A percentile compares a stretch with the other conserved stretches of the same genome.
These are phyloP conservation scores for Tubosaeta brunneosetosa DNA, from an alignment of 768 basidiomycete genomes.

Conservation along the genomic window DNA sequence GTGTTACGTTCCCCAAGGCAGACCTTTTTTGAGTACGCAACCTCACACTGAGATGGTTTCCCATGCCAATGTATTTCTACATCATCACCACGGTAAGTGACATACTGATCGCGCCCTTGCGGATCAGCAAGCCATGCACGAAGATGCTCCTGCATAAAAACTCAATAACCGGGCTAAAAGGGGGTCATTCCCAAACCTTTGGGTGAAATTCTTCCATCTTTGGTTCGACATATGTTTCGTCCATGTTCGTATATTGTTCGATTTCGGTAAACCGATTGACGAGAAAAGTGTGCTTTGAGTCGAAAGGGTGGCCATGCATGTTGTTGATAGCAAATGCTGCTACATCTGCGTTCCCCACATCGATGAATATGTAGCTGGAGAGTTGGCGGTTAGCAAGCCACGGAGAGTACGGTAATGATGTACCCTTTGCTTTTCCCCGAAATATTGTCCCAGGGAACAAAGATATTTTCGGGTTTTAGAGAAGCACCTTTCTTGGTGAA, in stretches of 20 bases:
- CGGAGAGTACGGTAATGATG: constrained; percentile 18
- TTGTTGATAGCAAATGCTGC: constrained; percentile 61
- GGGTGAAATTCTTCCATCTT: constrained; percentile 67
- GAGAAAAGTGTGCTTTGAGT: constrained; percentile 78
- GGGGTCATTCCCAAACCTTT: constrained; percentile 45
- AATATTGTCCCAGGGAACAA: constrained; percentile 82
- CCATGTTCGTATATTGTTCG: constrained; percentile 71
- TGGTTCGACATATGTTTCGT: constrained; percentile 77
- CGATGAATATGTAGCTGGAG: constrained; percentile 75
- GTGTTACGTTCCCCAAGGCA: constrained; percentile 22
- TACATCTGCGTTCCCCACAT: constrained; percentile 66
- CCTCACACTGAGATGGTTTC: constrained; percentile 79
- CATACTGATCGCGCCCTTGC: constrained; percentile 92
- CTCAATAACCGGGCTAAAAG: constrained; percentile 4
- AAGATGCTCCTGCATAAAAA: constrained; percentile 73
- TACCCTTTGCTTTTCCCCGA: constrained; percentile 91
- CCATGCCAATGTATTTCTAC: constrained; percentile 92
- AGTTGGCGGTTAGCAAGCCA: not conserved
- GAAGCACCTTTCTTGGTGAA: constrained; percentile 77
- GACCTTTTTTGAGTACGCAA: constrained; percentile 71
- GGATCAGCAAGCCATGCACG: constrained; percentile 92
- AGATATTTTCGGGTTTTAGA: constrained; percentile 73
- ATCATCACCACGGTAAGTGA: constrained; percentile 89
- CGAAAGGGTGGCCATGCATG: constrained; percentile 80
- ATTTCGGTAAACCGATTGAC: constrained; percentile 89